Base-by-base conservation (phyloP, 2,329 filamentous ascomycete species). In the Dothideomycetes sp. region DNA sequence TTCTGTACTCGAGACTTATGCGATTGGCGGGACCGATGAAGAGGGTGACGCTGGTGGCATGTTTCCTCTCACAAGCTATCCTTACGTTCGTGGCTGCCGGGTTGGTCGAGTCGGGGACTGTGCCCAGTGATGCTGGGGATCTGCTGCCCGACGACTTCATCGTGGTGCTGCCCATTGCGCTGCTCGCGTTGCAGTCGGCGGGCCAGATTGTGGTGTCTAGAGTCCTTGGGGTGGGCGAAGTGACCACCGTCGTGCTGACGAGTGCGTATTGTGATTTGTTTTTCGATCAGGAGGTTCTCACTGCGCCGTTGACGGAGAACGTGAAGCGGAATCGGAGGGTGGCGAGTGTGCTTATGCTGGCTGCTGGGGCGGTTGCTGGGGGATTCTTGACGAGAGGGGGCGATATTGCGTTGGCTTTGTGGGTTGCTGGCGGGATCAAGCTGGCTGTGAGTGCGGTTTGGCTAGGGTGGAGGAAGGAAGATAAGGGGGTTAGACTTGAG, bases 241-340 rank as follows among this genome's bases (percentile, higher is more conserved):
- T 89, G 15, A 87, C 83, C 0, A 86, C 80, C 45, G 83, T 87
- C 12, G 84, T 88, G 3, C 60, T 91, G 43, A 89, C 84, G 1
- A 86, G 81, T 54, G 78, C 84, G 45, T 89, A 88, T 63, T 87
- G 82, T 54, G 84, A 89, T 55, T 54, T 89, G 15, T 85, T 85
- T 49, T 81, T 78, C 1, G 81, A 86, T 51, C 61, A 67, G 8
- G 63, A 65, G 7, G 45, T 77, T n/a, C 56, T 74, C 4, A 56
- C 56, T 1, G 46, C 56, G 0, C 54, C 50, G 2, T 44, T 62
- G 2, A 44, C 57, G 10, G 51, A 56, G 2, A 71, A 75, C 41
- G 56, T 65, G 0, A 72, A 77, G 52, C 59, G 74, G 36, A 73
- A 75, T 52, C 60, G 70, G 36, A 61, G 74, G 34, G 52, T 62